These are phyloP conservation scores for Ceratocystis cubensis DNA, from an alignment of 2,329 filamentous ascomycete species.

Conservation along the genomic window DNA sequence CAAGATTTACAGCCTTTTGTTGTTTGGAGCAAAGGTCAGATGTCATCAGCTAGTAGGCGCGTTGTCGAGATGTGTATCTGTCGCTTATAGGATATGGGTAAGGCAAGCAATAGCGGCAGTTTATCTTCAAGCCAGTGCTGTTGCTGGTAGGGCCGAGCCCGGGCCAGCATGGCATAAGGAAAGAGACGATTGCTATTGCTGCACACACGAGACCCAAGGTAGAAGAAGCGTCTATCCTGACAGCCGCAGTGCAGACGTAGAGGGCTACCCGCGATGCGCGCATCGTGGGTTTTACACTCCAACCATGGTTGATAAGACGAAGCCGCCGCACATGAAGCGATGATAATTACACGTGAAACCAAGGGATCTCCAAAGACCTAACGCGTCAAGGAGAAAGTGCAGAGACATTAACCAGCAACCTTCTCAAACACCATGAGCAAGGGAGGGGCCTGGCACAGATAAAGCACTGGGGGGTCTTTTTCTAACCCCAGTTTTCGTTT, in stretches of 20 bases:
- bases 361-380: not conserved
- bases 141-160: too few relatives aligned
- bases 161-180: too few relatives aligned
- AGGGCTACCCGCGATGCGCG: not conserved
- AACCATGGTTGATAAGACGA: not conserved
- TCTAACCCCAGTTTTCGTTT: constrained; percentile 3
- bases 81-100: too few relatives aligned
- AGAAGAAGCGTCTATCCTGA: too few relatives aligned
- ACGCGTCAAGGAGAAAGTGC: not conserved
- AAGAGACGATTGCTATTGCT: too few relatives aligned
- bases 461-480: not conserved
- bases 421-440: not conserved
- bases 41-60: too few relatives aligned
- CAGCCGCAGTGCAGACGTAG: not conserved
- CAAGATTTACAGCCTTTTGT: too few relatives aligned
- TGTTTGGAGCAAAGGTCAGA: too few relatives aligned
- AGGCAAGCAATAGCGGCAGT: too few relatives aligned
- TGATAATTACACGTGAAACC: constrained; percentile 9
- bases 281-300: not conserved
- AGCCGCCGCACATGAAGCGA: not conserved
- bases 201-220: too few relatives aligned
- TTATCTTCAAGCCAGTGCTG: too few relatives aligned
- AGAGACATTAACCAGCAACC: not conserved
- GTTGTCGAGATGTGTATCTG: too few relatives aligned
- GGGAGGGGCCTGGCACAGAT: not conserved